Evolutionary conservation across 2,329 filamentous ascomycete species (phyloP).

Genomic region (Trichoderma endophyticum): DNA sequence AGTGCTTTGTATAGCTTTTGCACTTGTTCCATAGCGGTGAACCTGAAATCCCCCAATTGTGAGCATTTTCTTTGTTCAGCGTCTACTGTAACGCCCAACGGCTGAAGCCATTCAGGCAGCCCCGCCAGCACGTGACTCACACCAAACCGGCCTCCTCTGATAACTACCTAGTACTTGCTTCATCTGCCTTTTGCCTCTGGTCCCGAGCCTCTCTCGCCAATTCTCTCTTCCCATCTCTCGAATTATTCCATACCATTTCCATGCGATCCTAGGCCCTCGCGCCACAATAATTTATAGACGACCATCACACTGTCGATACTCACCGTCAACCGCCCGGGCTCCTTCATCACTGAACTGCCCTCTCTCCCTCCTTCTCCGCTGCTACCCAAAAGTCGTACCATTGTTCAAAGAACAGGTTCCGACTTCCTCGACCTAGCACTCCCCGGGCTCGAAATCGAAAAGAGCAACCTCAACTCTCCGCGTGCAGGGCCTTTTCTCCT

Average conservation of each 20-base stretch:
- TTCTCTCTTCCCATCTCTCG: slow-evolving; percentile 11
- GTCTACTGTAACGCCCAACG: background rate
- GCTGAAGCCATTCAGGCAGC: slow-evolving; percentile 21
- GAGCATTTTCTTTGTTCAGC: background rate
- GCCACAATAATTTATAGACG: slow-evolving; percentile 13
- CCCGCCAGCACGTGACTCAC: slow-evolving; percentile 36
- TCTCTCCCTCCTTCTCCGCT: background rate
- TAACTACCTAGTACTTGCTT: slow-evolving; percentile 28
- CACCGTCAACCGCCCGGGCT: background rate
- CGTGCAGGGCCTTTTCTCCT: slow-evolving; percentile 18
- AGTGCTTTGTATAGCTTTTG: background rate
- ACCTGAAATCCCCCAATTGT: background rate
- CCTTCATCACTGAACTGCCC: slow-evolving; percentile 13
- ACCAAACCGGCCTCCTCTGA: slow-evolving; percentile 24
- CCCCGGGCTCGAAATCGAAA: slow-evolving; percentile 3
- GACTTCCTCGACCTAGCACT: background rate
- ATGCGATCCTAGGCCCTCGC: slow-evolving; percentile 8
- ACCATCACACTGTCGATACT: slow-evolving; percentile 4
- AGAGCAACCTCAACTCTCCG: background rate
- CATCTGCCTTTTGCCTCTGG: slow-evolving; percentile 18
- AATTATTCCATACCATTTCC: background rate
- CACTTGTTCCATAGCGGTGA: background rate
- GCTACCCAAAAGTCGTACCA: slow-evolving; percentile 12
- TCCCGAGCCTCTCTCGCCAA: slow-evolving; percentile 6
- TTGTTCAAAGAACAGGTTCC: slow-evolving; percentile 3